Evolutionary conservation across 345 rosid genomes (phyloP), one percentile per base, ranked within the genome.

Genomic region (Brassica cretica): DNA sequence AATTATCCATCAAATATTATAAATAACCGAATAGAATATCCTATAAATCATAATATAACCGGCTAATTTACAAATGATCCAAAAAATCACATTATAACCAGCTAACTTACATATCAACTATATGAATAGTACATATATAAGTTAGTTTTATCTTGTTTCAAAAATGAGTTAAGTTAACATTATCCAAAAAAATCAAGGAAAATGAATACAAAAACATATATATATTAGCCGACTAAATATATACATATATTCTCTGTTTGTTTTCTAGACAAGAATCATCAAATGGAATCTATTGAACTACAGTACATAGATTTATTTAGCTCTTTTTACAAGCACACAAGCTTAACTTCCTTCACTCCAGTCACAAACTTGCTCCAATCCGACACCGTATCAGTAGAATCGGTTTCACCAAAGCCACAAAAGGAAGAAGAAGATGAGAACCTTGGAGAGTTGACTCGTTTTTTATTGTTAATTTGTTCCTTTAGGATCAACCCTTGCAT

Each of bases 351-450:
- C 76, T 78, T 78, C 81, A 71, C 77, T 66, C 73, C 72, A 44
- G 44, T 72, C 64, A 78, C 73, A 55, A 77, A 32, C 65, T 64
- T 59, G 5, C 32, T 70, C 64, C 79, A 15, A 76, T 53, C 58
- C 58, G 44, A 68, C 32, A 12, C 24, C 35, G 46, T 39, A 39
- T 8, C 12, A 8, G 46, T 8, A 39, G 44, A 61, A 7, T 21
- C 39, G 0, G 71, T 16, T 74, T 62, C 71, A 61, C 75, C 74
- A 18, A 73, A 16, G 32, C 19, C 70, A 37, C 71, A 80, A 25
- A 78, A 77, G 33, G 91, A 85, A 59, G 92, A 89, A 62, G 90
- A 84, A 29, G 93, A 89, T 69, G 87, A 84, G 15, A 88, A 85
- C 71, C 77, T 82, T 21, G 84, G 88, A 9, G 90, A 89, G 84